These are phyloP conservation scores for Botrytis porri DNA, from an alignment of 2,329 filamentous ascomycete genomes.

Conservation along the genomic window DNA sequence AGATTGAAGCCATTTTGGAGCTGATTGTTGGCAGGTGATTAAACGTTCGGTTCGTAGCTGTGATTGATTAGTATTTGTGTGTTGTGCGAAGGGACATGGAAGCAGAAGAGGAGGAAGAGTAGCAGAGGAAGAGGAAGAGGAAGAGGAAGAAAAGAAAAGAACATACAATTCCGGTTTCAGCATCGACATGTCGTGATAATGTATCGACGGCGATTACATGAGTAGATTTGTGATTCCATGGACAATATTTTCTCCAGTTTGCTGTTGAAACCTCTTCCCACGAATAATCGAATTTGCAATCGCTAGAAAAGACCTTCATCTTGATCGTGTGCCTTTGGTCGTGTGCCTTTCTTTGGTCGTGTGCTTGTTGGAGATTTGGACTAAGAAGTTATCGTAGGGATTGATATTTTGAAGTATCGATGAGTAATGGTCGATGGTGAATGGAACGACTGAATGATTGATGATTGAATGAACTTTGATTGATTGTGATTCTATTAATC, in stretches of 20 bases:
- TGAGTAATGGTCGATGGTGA: not conserved
- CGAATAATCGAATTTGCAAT: conserved; percentile 91
- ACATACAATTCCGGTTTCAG: conserved; percentile 63
- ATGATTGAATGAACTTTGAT: not conserved
- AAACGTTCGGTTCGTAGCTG: conserved; percentile 69
- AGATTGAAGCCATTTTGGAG: conserved; percentile 76
- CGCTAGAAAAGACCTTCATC: conserved; percentile 96
- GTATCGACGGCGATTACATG: conserved; percentile 97
- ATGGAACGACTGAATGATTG: not conserved
- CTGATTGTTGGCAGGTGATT: conserved; percentile 61
- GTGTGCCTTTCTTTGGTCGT: not conserved
- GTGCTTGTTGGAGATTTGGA: not conserved
- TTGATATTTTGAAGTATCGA: not conserved
- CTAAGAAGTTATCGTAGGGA: not conserved
- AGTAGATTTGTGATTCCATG: conserved; percentile 98
- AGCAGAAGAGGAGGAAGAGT: not conserved
- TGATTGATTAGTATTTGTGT: conserved; percentile 21
- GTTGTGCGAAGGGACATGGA: not conserved
- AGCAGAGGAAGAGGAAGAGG: not conserved
- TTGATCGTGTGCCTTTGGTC: conserved; percentile 34
- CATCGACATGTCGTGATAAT: conserved; percentile 67
- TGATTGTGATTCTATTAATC: not conserved
- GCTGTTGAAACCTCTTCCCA: conserved; percentile 97
- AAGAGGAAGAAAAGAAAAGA: not conserved
- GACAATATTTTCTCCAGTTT: conserved; percentile 98